These are phyloP conservation scores for Fraxinus platypoda DNA, from an alignment of 305 asterid genomes.

Conservation along the genomic window DNA sequence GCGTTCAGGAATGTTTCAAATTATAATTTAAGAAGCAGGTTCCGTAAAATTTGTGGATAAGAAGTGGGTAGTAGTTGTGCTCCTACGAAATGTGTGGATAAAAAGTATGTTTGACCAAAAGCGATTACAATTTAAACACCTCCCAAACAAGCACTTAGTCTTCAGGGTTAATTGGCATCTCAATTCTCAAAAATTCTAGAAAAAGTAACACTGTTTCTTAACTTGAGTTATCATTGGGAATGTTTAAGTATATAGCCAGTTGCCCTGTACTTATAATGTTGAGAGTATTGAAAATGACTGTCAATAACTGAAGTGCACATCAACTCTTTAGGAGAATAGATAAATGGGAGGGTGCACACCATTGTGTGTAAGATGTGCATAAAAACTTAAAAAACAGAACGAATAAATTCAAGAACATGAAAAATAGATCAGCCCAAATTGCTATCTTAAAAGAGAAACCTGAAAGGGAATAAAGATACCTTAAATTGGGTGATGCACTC, in stretches of 20 bases:
- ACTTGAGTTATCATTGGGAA: constrained; percentile 10
- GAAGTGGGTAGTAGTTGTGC: background rate
- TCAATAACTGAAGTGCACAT: constrained; percentile 5
- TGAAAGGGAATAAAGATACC: constrained; percentile 41
- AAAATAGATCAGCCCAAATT: background rate
- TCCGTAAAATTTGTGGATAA: background rate
- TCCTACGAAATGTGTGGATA: background rate
- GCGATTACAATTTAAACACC: background rate
- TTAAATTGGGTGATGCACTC: constrained; percentile 77
- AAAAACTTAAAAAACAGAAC: constrained; percentile 6
- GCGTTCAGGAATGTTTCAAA: background rate
- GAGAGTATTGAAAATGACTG: background rate
- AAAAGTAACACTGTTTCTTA: background rate
- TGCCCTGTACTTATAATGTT: background rate
- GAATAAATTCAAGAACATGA: constrained; percentile 1
- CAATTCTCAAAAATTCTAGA: background rate
- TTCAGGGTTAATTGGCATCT: background rate
- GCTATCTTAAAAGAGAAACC: constrained; percentile 1
- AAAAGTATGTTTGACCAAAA: background rate
- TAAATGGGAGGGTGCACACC: background rate
- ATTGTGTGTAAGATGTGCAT: background rate
- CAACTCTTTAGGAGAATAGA: constrained; percentile 1
- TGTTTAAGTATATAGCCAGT: background rate
- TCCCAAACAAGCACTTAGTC: background rate
- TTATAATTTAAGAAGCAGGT: background rate